These are phyloP conservation scores for Elaphomyces granulatus DNA, from an alignment of 495 filamentous ascomycete species.

Conservation along the genomic window DNA sequence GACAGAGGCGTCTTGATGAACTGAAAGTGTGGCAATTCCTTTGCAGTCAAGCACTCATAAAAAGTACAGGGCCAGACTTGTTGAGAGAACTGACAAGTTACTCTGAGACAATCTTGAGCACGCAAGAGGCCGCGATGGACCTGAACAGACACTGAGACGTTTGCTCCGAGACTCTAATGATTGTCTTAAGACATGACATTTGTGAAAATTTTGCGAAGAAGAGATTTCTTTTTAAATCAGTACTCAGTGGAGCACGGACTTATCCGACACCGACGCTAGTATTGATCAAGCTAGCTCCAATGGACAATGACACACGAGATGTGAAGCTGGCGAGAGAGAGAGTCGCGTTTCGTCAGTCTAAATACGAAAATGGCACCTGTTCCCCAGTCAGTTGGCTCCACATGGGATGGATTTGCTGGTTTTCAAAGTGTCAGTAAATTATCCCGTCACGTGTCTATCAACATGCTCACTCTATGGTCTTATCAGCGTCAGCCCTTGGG, in stretches of 20 bases:
- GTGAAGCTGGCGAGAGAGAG: too few relatives aligned
- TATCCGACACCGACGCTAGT: too few relatives aligned
- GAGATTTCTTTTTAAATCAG: constrained; percentile 17
- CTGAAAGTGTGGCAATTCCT: constrained; percentile 32
- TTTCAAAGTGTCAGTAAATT: constrained; percentile 15
- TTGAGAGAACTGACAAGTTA: constrained; percentile 50
- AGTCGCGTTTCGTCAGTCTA: too few relatives aligned
- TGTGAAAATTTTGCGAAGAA: constrained; percentile 26
- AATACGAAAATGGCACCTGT: constrained; percentile 17
- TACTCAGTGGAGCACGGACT: constrained; percentile 6
- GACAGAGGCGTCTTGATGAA: not conserved
- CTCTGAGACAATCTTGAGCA: constrained; percentile 99
- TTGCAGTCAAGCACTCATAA: constrained; percentile 39
- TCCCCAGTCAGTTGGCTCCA: constrained; percentile 11
- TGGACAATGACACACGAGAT: constrained; percentile 21
- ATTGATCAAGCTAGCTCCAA: constrained; percentile 17
- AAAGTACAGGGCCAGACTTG: constrained; percentile 44
- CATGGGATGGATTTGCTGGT: too few relatives aligned
- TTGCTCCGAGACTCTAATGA: constrained; percentile 99
- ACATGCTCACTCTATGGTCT: too few relatives aligned
- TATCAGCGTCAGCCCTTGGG: too few relatives aligned
- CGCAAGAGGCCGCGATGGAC: constrained; percentile 71
- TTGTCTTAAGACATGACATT: constrained; percentile 87
- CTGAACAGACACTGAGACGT: constrained; percentile 91
- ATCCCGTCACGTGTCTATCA: constrained; percentile 5